These are phyloP conservation scores for Apiotrichum veenhuisii DNA, from an alignment of 1,284 basidiomycete genomes.

Conservation along the genomic window DNA sequence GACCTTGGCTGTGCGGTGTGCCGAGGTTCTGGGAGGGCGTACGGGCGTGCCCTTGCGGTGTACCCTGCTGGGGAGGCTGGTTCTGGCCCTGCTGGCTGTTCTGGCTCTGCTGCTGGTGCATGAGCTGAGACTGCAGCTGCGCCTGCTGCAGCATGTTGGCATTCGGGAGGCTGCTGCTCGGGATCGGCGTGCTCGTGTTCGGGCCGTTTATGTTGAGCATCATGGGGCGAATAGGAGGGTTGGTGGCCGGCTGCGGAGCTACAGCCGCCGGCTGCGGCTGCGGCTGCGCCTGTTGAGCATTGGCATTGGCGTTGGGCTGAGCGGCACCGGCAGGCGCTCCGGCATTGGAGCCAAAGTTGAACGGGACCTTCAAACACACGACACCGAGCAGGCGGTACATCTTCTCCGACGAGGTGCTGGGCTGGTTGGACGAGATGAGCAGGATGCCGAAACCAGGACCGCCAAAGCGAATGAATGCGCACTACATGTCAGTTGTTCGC, in stretches of 20 bases:
- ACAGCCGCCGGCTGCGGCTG: constrained; percentile 1
- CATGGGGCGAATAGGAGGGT: background rate
- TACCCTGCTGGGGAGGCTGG: constrained; percentile 1
- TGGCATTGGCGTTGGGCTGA: background rate
- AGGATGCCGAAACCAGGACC: constrained; percentile 22
- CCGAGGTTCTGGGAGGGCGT: constrained; percentile 7
- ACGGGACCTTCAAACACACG: constrained; percentile 18
- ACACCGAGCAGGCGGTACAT: constrained; percentile 21
- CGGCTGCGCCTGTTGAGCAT: constrained; percentile 2
- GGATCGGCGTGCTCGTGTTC: background rate
- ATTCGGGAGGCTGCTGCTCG: constrained; percentile 7
- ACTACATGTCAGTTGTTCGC: background rate
- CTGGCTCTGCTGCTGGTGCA: background rate
- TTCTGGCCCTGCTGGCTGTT: constrained; percentile 1
- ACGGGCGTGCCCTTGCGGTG: constrained; percentile 3
- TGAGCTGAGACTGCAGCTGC: constrained; percentile 1
- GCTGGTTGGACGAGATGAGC: constrained; percentile 16
- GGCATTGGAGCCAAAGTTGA: background rate
- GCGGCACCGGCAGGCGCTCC: constrained; percentile 2
- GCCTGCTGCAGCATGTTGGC: constrained; percentile 6
- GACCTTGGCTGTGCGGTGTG: constrained; percentile 4
- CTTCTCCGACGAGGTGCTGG: constrained; percentile 6
- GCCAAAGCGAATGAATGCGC: constrained; percentile 22
- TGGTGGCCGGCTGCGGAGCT: background rate
- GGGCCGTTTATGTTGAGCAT: constrained; percentile 2